Evolutionary conservation across 768 basidiomycete genomes (phyloP).

Genomic region (Scleroderma bovista): DNA sequence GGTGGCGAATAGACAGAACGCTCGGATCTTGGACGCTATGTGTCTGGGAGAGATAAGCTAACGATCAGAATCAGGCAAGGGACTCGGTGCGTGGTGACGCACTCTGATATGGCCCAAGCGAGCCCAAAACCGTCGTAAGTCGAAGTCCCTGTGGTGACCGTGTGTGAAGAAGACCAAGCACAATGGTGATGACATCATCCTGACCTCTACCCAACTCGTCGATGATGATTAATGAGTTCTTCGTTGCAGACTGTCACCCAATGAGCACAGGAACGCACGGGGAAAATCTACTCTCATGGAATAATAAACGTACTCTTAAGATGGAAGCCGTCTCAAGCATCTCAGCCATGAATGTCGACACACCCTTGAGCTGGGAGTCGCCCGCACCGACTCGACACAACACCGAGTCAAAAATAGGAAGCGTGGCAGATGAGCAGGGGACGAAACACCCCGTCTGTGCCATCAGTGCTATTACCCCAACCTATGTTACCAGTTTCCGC

Average conservation of each 20-base stretch:
- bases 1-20: slow-evolving; percentile 95
- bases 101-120: slow-evolving; percentile 99
- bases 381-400: slow-evolving; percentile 95
- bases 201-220: slow-evolving; percentile 91
- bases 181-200: neutral
- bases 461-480: slow-evolving; percentile 95
- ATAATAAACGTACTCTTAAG: slow-evolving; percentile 54
- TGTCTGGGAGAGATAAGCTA: slow-evolving; percentile 49
- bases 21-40: slow-evolving; percentile 87
- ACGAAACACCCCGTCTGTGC: slow-evolving; percentile 95
- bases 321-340: slow-evolving; percentile 99
- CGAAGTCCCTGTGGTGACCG: slow-evolving; percentile 62
- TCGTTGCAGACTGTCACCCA: slow-evolving; percentile 69
- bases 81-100: slow-evolving; percentile 16
- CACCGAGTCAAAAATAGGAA: slow-evolving; percentile 95
- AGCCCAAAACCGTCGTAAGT: slow-evolving; percentile 97
- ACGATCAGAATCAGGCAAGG: neutral
- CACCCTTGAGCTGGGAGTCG: slow-evolving; percentile 95
- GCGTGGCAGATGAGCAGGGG: slow-evolving; percentile 76
- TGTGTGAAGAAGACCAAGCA: slow-evolving; percentile 2
- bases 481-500: slow-evolving; percentile 34
- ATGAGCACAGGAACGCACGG: neutral
- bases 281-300: neutral
- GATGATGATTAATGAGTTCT: slow-evolving; percentile 92
- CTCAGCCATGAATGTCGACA: slow-evolving; percentile 99